Percentiles rank a stretch among this genome's conserved stretches.
phyloP scores from a whole-genome alignment of 495 filamentous ascomycete species.

The Schizothecium vesticola region DNA sequence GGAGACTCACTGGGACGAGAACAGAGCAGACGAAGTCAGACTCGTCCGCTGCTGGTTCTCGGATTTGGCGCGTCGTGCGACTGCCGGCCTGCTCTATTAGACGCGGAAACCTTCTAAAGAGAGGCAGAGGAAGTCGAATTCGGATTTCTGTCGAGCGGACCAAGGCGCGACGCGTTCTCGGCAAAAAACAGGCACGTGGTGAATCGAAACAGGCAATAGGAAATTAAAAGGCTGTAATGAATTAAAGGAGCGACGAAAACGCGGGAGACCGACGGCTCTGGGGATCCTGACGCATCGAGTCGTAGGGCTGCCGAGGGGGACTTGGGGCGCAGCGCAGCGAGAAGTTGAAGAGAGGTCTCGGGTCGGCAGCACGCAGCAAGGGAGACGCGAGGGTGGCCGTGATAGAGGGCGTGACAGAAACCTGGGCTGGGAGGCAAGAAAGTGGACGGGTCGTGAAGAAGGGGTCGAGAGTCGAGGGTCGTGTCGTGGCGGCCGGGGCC shows the following conservation, averaged over 20 bases:
- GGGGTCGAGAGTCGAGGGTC: slow-evolving; percentile 1
- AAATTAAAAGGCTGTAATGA: slow-evolving; percentile 25
- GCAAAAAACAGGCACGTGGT: slow-evolving; percentile 9
- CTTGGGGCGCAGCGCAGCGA: slow-evolving; percentile 10
- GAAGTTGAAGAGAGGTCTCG: slow-evolving; percentile 12
- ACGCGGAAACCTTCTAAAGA: not conserved
- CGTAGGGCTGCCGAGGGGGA: not conserved
- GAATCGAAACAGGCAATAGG: slow-evolving; percentile 20
- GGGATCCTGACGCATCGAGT: slow-evolving; percentile 27
- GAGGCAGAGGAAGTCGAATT: not conserved
- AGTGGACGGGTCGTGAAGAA: slow-evolving; percentile 4
- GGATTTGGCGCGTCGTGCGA: slow-evolving; percentile 25
- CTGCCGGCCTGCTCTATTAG: slow-evolving; percentile 5
- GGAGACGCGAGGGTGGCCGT: slow-evolving; percentile 23
- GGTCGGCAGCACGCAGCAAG: slow-evolving; percentile 24
- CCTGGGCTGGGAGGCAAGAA: slow-evolving; percentile 1
- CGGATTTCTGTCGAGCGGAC: slow-evolving; percentile 13
- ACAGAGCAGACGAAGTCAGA: slow-evolving; percentile 50
- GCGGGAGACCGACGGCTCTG: slow-evolving; percentile 21
- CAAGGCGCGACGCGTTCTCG: slow-evolving; percentile 38
- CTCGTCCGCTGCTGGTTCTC: slow-evolving; percentile 52
- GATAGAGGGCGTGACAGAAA: slow-evolving; percentile 13
- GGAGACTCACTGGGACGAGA: slow-evolving; percentile 43
- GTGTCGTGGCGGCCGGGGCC: slow-evolving; percentile 12
- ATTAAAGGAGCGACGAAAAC: slow-evolving; percentile 36